A percentile compares a stretch with the other conserved stretches of the same genome.
Conservation (phyloP, 1,284 basidiomycete genomes). For the Violaceomyces palustris region DNA sequence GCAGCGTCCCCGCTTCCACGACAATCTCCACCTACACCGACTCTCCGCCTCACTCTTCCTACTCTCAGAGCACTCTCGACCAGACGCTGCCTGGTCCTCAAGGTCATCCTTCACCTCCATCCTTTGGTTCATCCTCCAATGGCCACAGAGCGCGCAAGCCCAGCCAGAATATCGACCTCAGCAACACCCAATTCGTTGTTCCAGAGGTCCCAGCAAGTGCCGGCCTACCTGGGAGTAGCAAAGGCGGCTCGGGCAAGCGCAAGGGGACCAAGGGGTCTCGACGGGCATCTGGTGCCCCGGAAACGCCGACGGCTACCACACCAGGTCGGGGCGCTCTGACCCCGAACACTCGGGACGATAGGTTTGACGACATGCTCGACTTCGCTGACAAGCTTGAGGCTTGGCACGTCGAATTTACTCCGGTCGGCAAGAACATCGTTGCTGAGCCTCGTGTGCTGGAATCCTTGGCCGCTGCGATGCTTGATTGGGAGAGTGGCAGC, state of each 20-base stretch:
- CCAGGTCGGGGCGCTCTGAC: slow-evolving; percentile 17
- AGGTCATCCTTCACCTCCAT: background rate
- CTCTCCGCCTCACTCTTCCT: no score
- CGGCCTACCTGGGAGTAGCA: background rate
- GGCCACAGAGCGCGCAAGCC: slow-evolving; percentile 21
- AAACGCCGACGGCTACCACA: slow-evolving; percentile 12
- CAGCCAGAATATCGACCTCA: slow-evolving; percentile 31
- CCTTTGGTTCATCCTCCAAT: no score
- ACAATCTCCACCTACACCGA: slow-evolving; percentile 9
- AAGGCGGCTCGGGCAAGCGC: slow-evolving; percentile 8
- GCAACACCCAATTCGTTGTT: slow-evolving; percentile 28
- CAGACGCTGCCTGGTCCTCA: no score
- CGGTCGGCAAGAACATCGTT: slow-evolving; percentile 37
- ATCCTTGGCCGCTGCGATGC: slow-evolving; percentile 24
- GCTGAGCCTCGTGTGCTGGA: slow-evolving; percentile 14
- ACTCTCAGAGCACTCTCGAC: slow-evolving; percentile 2
- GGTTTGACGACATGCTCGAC: slow-evolving; percentile 24
- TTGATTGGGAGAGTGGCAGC: slow-evolving; percentile 24
- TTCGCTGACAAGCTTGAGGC: slow-evolving; percentile 40
- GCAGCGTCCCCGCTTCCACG: no score
- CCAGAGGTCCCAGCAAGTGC: slow-evolving; percentile 26
- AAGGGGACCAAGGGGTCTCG: slow-evolving; percentile 13
- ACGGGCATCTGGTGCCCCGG: slow-evolving; percentile 11
- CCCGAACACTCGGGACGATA: slow-evolving; percentile 18
- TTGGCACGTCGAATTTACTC: slow-evolving; percentile 50